Conservation (phyloP, 345 rosid species). For the Bruguiera parviflora region DNA sequence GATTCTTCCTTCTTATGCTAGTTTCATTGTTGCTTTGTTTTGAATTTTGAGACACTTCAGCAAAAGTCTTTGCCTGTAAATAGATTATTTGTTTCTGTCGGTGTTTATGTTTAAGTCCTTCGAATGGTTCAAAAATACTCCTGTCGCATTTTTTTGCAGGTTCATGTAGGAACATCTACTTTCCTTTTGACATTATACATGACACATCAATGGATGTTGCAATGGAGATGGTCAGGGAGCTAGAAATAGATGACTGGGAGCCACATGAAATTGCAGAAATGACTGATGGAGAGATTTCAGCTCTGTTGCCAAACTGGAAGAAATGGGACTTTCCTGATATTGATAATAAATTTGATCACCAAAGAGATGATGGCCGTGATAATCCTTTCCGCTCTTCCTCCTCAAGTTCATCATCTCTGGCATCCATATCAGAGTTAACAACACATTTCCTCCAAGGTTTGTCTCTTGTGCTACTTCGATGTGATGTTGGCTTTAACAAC, state of each 20-base stretch:
- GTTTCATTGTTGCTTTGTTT: too few species aligned
- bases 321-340: constrained; percentile 16
- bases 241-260: constrained; percentile 67
- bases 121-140: neutral
- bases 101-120: too few species aligned
- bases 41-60: too few species aligned
- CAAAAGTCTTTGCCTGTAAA: too few species aligned
- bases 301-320: constrained; percentile 50
- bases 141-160: constrained; percentile 37
- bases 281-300: constrained; percentile 62
- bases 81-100: too few species aligned
- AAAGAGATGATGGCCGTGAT: constrained; percentile 30
- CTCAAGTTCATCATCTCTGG: constrained; percentile 53
- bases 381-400: constrained; percentile 45
- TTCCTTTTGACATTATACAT: constrained; percentile 58
- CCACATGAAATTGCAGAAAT: constrained; percentile 63
- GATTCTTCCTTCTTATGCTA: too few species aligned
- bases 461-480: neutral
- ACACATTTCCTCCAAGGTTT: constrained; percentile 51
- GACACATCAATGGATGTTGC: constrained; percentile 75
- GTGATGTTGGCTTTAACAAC: too few species aligned
- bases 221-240: constrained; percentile 75
- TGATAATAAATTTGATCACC: constrained; percentile 25
- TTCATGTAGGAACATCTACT: constrained; percentile 42
- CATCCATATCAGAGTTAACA: constrained; percentile 33